Evolutionary conservation across 306 rosid species (phyloP), one percentile per base, ranked within the genome.

Genomic region (Vigna nakashimae): DNA sequence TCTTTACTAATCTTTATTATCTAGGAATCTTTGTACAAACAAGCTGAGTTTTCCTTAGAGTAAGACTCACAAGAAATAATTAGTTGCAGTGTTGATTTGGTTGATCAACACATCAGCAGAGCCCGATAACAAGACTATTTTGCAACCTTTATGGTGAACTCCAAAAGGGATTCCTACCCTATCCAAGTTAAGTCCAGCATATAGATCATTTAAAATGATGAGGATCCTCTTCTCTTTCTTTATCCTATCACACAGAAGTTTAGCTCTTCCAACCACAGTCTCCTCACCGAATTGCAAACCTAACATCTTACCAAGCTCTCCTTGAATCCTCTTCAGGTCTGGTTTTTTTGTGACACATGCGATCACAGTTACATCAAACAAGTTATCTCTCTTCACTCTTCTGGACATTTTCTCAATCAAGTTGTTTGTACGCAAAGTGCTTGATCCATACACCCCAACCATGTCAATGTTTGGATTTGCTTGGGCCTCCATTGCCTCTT

Each of bases 121-220:
- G 3, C 10, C 40, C 0, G 53, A 51, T 5, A 38, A 15, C 32
- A 76, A 53, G 5, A 34, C 20, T 45, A 48, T n/a, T 46, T 59
- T 74, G 48, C 69, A 59, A n/a, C 78, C 78, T 30, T 13, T 17
- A 22, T 63, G 53, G 6, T 75, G 42, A 49, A 32, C 42, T 34
- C 18, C 56, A 51, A 64, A 51, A 0, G 80, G 80, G 12, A 76
- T 76, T 65, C 65, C 65, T 36, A 75, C 24, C 22, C 28, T 34
- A 26, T 2, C 43, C 52, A 76, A 14, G 38, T 45, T 20, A 57
- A 77, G 30, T 43, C 6, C 51, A 18, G 11, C 20, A 11, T 12
- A 43, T 4, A 68, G 60, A 55, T 66, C 59, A 20, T 57, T 7
- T 7, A 57, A 13, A 1, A 56, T 18, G 22, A 45, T 9, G 32